Conservation (phyloP, 1,284 basidiomycete genomes). For the Trametes pubescens region DNA sequence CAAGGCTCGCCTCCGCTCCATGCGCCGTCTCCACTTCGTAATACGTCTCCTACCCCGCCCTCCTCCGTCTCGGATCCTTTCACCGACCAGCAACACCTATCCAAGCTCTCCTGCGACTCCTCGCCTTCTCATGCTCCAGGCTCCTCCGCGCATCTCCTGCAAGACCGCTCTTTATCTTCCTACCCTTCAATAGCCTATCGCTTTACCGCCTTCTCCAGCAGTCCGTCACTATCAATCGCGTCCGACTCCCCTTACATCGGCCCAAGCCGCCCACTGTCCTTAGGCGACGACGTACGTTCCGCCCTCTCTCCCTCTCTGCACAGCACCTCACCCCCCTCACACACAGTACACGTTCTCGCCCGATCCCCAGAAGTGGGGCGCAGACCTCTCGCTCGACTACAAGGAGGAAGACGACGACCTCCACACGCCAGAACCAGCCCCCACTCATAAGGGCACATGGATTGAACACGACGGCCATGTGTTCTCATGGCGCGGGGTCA, state of each 20-base stretch:
- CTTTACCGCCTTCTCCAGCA: conserved; percentile 32
- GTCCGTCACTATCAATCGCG: conserved; percentile 36
- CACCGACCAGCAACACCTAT: conserved; percentile 19
- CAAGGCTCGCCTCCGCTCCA: conserved; percentile 14
- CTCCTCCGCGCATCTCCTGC: conserved; percentile 22
- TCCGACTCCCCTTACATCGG: conserved; percentile 42
- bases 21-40: conserved; percentile 2
- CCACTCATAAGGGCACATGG: conserved; percentile 21
- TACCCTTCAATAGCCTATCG: conserved; percentile 33
- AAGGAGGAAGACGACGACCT: conserved; percentile 47
- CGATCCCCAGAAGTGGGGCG: conserved; percentile 42
- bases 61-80: conserved; percentile 14
- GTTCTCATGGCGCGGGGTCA: conserved; percentile 43
- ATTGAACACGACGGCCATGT: conserved; percentile 39
- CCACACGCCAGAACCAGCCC: conserved; percentile 43
- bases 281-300: conserved; percentile 38
- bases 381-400: conserved; percentile 41
- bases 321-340: conserved; percentile 15
- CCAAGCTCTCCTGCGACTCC: conserved; percentile 25
- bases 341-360: conserved; percentile 41
- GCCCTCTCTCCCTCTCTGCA: background rate
- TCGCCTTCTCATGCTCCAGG: conserved; percentile 16
- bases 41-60: conserved; percentile 16
- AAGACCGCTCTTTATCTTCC: conserved; percentile 17
- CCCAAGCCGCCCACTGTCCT: conserved; percentile 40